Base-by-base conservation (phyloP, 2,329 filamentous ascomycete genomes). In the Neofusicoccum umdonicola region DNA sequence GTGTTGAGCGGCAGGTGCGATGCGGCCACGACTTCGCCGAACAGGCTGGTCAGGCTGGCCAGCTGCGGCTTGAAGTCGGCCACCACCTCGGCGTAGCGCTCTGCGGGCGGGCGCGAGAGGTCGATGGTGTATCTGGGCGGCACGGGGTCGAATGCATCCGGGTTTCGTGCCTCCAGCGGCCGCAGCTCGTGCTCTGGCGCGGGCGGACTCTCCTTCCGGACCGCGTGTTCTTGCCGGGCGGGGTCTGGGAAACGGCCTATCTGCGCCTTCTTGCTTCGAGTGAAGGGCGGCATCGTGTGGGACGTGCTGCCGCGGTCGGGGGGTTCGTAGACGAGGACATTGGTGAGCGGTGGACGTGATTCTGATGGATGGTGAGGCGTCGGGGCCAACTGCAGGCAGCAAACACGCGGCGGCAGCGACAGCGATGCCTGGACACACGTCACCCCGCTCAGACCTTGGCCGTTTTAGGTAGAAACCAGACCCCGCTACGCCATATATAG, bases 41-140 rank as follows among this genome's bases (percentile, higher is more conserved):
- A 87, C 0, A 88, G 72, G 1, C 69, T 68, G 0, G 78, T 75
- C 0, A 89, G 72, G 3, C 75, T 71, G 17, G 71, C 70, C 66
- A 87, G 76, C 51, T 78, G 71, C 4, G 76, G 67, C 31, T 78
- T 76, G 69, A 85, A 84, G 27, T 80, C 77, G 4, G 63, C 70
- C 17, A 82, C 82, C 1, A 88, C 72, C 35, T 80, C 71, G 17
- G 77, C 71, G 72, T 87, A 88, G 58, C 85, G 80, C 65, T 83
- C 72, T 34, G 75, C 70, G 1, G 86, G 84, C 0, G 84, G 80
- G 2, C 82, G 78, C 1, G 83, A 84, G 3, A 88, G 78, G 68
- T 88, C 81, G 67, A 88, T 87, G 12, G 68, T 77, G 69, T 81
- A 83, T 9, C 71, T 69, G 7, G 81, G 81, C 12, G 72, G 71